A percentile compares a stretch with the other conserved stretches of the same genome.
Conservation (phyloP, 2,329 filamentous ascomycete genomes). For the Fusarium sp. region DNA sequence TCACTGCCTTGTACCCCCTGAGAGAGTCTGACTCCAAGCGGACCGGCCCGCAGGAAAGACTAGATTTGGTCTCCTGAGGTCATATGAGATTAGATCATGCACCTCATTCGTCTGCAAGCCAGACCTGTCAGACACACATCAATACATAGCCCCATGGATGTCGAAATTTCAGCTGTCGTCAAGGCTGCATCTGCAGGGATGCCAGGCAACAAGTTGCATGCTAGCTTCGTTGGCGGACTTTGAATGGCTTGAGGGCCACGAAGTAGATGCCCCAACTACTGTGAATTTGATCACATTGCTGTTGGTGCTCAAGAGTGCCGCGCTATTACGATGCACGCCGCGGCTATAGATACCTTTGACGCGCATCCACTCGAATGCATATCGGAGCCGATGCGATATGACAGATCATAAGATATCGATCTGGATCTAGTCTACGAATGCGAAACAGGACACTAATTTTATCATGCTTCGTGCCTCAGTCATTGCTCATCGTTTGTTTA, state of each 20-base stretch:
- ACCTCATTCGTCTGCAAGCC: background rate
- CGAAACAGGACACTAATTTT: no score
- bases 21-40: background rate
- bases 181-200: background rate
- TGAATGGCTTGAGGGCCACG: background rate
- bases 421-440: background rate
- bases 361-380: conserved; percentile 1
- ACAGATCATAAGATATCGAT: conserved; percentile 1
- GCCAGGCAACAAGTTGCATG: background rate
- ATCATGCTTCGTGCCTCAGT: background rate
- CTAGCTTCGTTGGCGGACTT: background rate
- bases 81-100: conserved; percentile 5
- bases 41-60: conserved; percentile 5
- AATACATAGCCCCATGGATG: conserved; percentile 5
- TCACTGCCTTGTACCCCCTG: conserved; percentile 3
- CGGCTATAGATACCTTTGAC: background rate
- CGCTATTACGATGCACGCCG: background rate
- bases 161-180: background rate
- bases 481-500: no score
- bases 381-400: background rate
- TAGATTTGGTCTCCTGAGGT: background rate
- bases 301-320: background rate
- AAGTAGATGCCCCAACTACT: background rate
- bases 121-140: conserved; percentile 5
- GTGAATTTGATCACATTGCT: background rate